These are phyloP conservation scores for Aspergillus ruber DNA, from an alignment of 2,329 filamentous ascomycete genomes.

Conservation along the genomic window DNA sequence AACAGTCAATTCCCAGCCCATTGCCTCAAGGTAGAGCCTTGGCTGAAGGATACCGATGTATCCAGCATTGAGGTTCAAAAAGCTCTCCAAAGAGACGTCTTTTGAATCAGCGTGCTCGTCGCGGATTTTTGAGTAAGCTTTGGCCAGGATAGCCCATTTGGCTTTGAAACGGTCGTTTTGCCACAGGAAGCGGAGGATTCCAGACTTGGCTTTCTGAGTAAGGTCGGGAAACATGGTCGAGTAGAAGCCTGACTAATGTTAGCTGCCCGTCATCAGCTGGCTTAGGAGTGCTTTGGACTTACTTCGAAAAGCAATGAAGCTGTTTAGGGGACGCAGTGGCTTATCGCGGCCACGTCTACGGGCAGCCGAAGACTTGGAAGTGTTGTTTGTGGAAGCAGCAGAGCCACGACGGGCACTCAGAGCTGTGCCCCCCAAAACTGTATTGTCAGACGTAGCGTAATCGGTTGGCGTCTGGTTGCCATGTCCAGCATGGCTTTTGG, in stretches of 20 bases:
- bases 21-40: slow-evolving; percentile 38
- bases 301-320: slow-evolving; percentile 35
- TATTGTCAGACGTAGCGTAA: background rate
- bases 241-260: slow-evolving; percentile 39
- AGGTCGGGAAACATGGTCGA: slow-evolving; percentile 40
- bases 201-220: slow-evolving; percentile 50
- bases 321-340: slow-evolving; percentile 29
- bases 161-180: slow-evolving; percentile 44
- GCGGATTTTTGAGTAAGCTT: slow-evolving; percentile 50
- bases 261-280: background rate
- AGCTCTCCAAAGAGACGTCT: slow-evolving; percentile 42
- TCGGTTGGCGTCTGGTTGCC: background rate
- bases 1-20: slow-evolving; percentile 42
- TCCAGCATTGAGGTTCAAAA: slow-evolving; percentile 41
- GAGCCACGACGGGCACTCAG: slow-evolving; percentile 2
- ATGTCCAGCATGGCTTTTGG: slow-evolving; percentile 3
- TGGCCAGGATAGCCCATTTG: slow-evolving; percentile 49
- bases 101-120: slow-evolving; percentile 41
- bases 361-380: slow-evolving; percentile 6
- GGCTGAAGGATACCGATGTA: slow-evolving; percentile 44
- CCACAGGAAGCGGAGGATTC: slow-evolving; percentile 46
- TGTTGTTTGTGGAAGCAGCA: slow-evolving; percentile 4
- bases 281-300: slow-evolving; percentile 10
- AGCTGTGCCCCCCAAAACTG: background rate
- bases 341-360: slow-evolving; percentile 14